Base-by-base conservation (phyloP, 805 yeast genomes). In the Clavispora fructus region DNA sequence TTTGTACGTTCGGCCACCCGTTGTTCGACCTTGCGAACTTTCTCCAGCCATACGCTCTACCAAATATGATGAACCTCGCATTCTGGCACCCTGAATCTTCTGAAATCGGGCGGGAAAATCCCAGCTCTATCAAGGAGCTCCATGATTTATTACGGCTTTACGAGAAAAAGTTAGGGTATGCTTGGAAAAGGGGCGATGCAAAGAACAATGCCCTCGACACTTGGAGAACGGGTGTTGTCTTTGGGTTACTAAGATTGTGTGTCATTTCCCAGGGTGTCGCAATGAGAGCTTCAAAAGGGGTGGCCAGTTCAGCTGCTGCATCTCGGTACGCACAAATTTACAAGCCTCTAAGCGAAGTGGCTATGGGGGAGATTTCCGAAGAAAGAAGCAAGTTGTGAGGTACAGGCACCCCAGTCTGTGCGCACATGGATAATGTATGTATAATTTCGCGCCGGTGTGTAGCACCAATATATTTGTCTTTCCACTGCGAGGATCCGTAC, bases 1-100 rank as follows among this genome's bases (percentile, higher is more conserved):
- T 81, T 35, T 79, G 84, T 51, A 81, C 86, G 0, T 65, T 78
- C 47, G 87, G 87, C 0, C 83, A 80, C 52, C 87, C 87, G 0
- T 59, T 80, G 39, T 80, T 82, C 48, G 87, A 81, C 53, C 62
- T 81, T 28, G 77, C 83, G 14, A 81, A 81, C 55, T 65, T 80
- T 27, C 62, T 81, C 25, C 83, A 78, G 55, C 81, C 83, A 11
- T 79, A 72, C 55, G 69, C 66, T 39, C 56, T 78, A 46, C 77
- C 83, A 0, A 54, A 58, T 8, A 41, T 57, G 31, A 51, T 75
- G 46, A 74, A 75, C 52, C 41, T 46, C 30, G 30, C 45, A 9
- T 43, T 61, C 42, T 52, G 60, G 64, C 46, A 49, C 7, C 69
- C 70, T 0, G 50, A 60, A 11, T 52, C 60, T 1, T 58, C 68